These are phyloP conservation scores for Triticum turgidum DNA, from an alignment of 176 grass and related monocot species.

Conservation along the genomic window DNA sequence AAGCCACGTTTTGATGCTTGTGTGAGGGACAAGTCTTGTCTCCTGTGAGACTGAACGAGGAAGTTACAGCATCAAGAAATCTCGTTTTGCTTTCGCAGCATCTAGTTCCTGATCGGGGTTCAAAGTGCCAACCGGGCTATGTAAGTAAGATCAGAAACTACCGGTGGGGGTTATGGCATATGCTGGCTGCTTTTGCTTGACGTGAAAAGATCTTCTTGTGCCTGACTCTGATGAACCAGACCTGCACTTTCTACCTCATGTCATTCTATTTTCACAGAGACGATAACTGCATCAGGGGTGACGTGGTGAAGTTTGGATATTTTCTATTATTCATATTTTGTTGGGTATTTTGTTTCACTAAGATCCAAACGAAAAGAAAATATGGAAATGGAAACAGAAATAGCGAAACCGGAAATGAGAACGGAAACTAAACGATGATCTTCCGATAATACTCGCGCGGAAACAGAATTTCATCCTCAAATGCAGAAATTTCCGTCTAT, in stretches of 20 bases:
- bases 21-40: conserved; percentile 51
- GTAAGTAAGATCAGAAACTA: conserved; percentile 3
- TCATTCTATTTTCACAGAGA: background rate
- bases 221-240: background rate
- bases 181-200: background rate
- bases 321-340: no score
- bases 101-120: conserved; percentile 34
- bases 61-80: conserved; percentile 50
- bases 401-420: no score
- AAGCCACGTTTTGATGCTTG: conserved; percentile 63
- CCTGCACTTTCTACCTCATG: no score
- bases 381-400: no score
- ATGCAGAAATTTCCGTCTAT: no score
- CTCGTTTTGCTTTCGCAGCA: conserved; percentile 21
- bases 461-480: no score
- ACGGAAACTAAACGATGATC: no score
- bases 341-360: background rate
- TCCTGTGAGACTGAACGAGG: background rate
- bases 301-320: background rate
- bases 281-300: background rate
- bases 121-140: conserved; percentile 20
- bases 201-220: background rate
- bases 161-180: conserved; percentile 1
- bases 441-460: no score
- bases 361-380: no score